Conservation (phyloP, 192 early-diverging fungal species). For the Coemansia sp. region DNA sequence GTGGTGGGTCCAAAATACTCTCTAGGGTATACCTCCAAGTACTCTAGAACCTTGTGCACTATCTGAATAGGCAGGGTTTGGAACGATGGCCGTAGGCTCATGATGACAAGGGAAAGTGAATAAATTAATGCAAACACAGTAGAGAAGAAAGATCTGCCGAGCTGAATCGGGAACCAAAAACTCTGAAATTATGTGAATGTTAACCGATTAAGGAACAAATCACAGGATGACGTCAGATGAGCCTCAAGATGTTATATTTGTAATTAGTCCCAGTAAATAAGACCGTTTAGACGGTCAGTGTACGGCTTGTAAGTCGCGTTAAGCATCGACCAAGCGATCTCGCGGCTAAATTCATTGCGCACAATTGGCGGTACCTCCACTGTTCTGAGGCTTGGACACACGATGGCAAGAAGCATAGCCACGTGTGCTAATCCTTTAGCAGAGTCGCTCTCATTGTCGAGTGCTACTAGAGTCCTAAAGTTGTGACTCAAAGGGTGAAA, state of each 20-base stretch:
- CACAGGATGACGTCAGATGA: too few relatives aligned
- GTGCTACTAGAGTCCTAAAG: not conserved
- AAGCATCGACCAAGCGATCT: not conserved
- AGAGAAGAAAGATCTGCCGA: not conserved
- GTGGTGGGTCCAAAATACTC: not conserved
- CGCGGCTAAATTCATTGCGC: slow-evolving; percentile 1
- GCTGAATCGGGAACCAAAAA: not conserved
- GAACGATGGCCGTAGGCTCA: not conserved
- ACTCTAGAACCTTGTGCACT: not conserved
- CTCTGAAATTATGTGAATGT: not conserved
- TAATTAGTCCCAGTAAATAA: too few relatives aligned
- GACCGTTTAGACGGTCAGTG: not conserved
- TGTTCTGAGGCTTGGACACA: not conserved
- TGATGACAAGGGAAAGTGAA: not conserved
- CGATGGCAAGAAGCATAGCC: not conserved
- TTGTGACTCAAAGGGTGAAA: not conserved
- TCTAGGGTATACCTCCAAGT: not conserved
- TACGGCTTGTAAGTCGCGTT: not conserved
- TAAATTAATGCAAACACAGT: not conserved
- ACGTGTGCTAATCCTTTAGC: not conserved
- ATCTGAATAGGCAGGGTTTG: not conserved
- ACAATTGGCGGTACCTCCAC: not conserved
- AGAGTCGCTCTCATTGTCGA: not conserved
- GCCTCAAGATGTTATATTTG: too few relatives aligned
- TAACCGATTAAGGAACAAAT: not conserved